Evolutionary conservation across 495 filamentous ascomycete genomes (phyloP).

Genomic region (Aspergillus baeticus): DNA sequence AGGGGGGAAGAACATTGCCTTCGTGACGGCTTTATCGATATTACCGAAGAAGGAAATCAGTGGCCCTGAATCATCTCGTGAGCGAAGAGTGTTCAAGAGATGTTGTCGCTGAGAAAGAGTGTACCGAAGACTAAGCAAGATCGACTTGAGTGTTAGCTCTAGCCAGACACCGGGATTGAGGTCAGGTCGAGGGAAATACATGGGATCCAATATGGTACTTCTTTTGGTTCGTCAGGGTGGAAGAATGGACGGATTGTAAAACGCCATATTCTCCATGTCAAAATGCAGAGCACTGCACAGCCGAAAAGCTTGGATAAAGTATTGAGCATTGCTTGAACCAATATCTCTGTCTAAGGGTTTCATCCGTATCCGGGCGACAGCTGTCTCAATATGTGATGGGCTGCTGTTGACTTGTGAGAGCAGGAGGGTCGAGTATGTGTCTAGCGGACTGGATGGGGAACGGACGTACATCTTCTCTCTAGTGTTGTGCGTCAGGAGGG

Average conservation of each 20-base stretch:
- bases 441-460: too few species aligned
- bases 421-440: too few species aligned
- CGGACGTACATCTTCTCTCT: too few species aligned
- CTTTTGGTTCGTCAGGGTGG: conserved; percentile 13
- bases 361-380: too few species aligned
- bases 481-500: too few species aligned
- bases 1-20: background rate
- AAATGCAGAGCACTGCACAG: background rate
- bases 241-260: conserved; percentile 15
- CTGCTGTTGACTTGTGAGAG: too few species aligned
- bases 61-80: background rate
- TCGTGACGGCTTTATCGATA: background rate
- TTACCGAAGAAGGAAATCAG: background rate
- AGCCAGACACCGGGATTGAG: background rate
- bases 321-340: too few species aligned
- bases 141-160: too few species aligned
- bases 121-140: conserved; percentile 3
- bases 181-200: conserved; percentile 4
- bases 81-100: background rate
- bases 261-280: conserved; percentile 13
- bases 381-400: too few species aligned
- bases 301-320: too few species aligned
- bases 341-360: too few species aligned
- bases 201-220: conserved; percentile 20
- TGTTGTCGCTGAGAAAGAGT: background rate